Conservation (phyloP, 2,329 filamentous ascomycete species). For the Sarocladiaceae sp. region DNA sequence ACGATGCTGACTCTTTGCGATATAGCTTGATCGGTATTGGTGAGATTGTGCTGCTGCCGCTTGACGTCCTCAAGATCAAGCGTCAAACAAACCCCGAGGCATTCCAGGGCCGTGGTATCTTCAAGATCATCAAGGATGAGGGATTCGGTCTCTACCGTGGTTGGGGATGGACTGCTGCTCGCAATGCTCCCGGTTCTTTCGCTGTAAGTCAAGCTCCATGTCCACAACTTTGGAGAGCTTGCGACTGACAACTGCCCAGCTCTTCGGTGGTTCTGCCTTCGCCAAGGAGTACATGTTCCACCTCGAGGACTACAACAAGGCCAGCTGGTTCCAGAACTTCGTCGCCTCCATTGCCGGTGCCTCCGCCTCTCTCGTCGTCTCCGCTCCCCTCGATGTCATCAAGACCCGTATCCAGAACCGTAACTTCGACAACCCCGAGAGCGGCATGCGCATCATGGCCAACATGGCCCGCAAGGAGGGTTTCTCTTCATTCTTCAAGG, state of each 20-base stretch:
- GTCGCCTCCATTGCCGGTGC: conserved; percentile 93
- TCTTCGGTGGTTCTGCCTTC: conserved; percentile 95
- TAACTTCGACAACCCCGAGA: conserved; percentile 97
- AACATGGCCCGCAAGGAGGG: conserved; percentile 96
- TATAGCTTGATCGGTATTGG: conserved; percentile 87
- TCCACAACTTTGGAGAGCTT: not conserved
- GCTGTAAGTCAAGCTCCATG: conserved; percentile 58
- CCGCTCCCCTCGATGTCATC: conserved; percentile 94
- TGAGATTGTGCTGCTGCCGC: conserved; percentile 89
- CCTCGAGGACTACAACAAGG: conserved; percentile 91
- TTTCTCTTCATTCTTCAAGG: conserved; percentile 89
- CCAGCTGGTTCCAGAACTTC: conserved; percentile 94
- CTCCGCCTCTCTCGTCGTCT: conserved; percentile 90
- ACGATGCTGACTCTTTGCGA: conserved; percentile 15
- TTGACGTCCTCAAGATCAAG: conserved; percentile 99
- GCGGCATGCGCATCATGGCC: conserved; percentile 82
- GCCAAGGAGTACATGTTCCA: conserved; percentile 95
- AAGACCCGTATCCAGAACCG: conserved; percentile 98
- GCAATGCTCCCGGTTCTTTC: conserved; percentile 95
- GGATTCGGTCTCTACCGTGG: conserved; percentile 94
- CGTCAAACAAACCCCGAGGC: conserved; percentile 98
- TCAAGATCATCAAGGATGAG: conserved; percentile 88
- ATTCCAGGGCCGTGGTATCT: conserved; percentile 87
- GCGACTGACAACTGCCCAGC: conserved; percentile 43
- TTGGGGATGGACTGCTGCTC: conserved; percentile 95